Conservation (phyloP, 1,139 yeast species). For the Entelexis sorbosivorans region DNA sequence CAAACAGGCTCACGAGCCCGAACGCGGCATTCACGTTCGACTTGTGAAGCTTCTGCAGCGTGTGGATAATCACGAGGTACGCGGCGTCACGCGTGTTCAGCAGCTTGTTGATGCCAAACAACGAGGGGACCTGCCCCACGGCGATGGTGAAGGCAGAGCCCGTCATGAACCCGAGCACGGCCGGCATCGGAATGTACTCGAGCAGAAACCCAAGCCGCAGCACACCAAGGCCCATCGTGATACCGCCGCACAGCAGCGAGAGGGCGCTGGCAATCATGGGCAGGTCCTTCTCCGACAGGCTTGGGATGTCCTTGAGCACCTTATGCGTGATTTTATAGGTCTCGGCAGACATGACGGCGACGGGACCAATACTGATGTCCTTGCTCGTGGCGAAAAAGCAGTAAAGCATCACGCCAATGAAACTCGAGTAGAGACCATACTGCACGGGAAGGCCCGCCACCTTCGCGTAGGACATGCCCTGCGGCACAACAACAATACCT, state of each 20-base stretch:
- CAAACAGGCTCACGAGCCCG: constrained; percentile 62
- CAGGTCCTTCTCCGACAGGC: constrained; percentile 35
- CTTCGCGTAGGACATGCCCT: constrained; percentile 89
- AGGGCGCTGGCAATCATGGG: constrained; percentile 60
- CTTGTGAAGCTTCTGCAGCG: constrained; percentile 59
- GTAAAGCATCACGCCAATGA: constrained; percentile 81
- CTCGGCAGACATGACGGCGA: constrained; percentile 88
- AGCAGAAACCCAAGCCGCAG: constrained; percentile 77
- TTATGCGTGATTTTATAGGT: constrained; percentile 65
- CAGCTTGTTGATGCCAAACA: constrained; percentile 56
- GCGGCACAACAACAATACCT: constrained; percentile 88
- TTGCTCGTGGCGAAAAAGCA: constrained; percentile 89
- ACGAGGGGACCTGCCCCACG: constrained; percentile 74
- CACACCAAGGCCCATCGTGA: constrained; percentile 71
- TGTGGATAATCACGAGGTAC: constrained; percentile 56
- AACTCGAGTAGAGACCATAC: constrained; percentile 83
- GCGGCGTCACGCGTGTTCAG: constrained; percentile 69
- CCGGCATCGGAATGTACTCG: constrained; percentile 83
- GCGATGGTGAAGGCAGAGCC: constrained; percentile 83
- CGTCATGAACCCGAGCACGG: constrained; percentile 90
- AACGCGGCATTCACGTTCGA: constrained; percentile 77
- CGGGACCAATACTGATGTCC: constrained; percentile 94
- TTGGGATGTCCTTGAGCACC: constrained; percentile 45
- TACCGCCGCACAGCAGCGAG: constrained; percentile 73
- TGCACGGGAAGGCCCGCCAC: constrained; percentile 73